phyloP scores from a whole-genome alignment of 2,329 filamentous ascomycete species.

The Ophiosphaerella narmari region DNA sequence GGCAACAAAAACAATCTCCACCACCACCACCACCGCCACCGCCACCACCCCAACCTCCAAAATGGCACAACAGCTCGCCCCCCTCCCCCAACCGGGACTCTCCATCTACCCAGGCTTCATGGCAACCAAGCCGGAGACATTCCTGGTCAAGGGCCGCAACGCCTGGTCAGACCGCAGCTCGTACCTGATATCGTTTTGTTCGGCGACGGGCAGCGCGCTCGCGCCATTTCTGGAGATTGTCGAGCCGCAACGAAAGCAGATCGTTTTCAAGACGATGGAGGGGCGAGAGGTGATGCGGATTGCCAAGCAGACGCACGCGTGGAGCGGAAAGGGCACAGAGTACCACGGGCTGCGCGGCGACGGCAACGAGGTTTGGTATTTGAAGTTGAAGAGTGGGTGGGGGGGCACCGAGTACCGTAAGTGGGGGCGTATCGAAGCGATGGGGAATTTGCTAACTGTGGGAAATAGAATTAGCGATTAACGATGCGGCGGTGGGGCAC shows the following conservation, averaged over 20 bases:
- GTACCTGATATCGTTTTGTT: constrained; percentile 9
- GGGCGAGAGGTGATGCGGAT: constrained; percentile 21
- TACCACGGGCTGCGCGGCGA: constrained; percentile 21
- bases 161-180: constrained; percentile 3
- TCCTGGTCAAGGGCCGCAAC: constrained; percentile 19
- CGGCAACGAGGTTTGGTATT: constrained; percentile 15
- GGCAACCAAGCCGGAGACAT: constrained; percentile 13
- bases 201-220: constrained; percentile 6
- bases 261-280: constrained; percentile 16
- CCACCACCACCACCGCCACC: too few relatives aligned
- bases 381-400: constrained; percentile 14
- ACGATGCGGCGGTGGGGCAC: constrained; percentile 1
- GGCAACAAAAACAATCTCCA: too few relatives aligned
- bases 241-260: constrained; percentile 10
- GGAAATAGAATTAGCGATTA: constrained; percentile 7
- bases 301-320: constrained; percentile 11
- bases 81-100: constrained; percentile 21
- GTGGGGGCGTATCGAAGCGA: neutral
- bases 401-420: constrained; percentile 19
- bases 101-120: constrained; percentile 17
- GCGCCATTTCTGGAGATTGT: constrained; percentile 16
- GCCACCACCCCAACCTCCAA: too few relatives aligned
- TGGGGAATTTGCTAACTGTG: neutral
- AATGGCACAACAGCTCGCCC: constrained; percentile 9
- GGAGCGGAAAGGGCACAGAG: constrained; percentile 8